Evolutionary conservation across 2,329 filamentous ascomycete genomes (phyloP).

Genomic region (Fusarium longipes): DNA sequence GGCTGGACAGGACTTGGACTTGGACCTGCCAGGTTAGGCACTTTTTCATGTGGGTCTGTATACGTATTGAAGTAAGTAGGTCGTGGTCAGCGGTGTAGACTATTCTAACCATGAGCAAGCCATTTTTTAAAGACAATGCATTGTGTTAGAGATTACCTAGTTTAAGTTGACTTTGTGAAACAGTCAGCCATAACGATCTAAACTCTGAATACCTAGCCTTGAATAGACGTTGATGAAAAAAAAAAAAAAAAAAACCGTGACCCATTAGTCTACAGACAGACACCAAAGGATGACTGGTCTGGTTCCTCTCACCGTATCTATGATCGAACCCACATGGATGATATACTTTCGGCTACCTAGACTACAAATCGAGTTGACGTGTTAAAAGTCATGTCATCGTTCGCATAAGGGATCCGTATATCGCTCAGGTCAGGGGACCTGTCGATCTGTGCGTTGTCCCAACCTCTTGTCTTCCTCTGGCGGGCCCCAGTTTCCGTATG

Average conservation of each 20-base stretch:
- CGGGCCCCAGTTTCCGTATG: constrained; percentile 21
- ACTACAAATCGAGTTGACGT: constrained; percentile 13
- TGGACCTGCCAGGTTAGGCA: constrained; percentile 29
- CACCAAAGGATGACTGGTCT: constrained; percentile 9
- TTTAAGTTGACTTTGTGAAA: background rate
- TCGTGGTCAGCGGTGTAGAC: constrained; percentile 20
- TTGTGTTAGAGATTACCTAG: constrained; percentile 1
- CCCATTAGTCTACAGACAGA: background rate
- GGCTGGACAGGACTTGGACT: background rate
- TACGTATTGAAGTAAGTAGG: constrained; percentile 22
- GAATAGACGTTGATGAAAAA: background rate
- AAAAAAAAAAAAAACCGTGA: background rate
- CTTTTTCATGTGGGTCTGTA: constrained; percentile 2
- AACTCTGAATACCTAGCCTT: background rate
- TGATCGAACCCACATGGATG: constrained; percentile 18
- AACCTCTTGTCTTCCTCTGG: constrained; percentile 4
- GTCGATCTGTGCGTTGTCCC: constrained; percentile 17
- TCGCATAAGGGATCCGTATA: constrained; percentile 2
- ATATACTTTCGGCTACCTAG: constrained; percentile 12
- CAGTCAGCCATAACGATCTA: background rate
- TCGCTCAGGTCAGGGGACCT: background rate
- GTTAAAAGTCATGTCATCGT: constrained; percentile 1
- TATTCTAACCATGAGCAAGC: background rate
- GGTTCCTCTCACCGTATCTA: constrained; percentile 23
- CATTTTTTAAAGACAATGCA: background rate